phyloP scores from a whole-genome alignment of 257 asterid species.

The Henckelia pumila region DNA sequence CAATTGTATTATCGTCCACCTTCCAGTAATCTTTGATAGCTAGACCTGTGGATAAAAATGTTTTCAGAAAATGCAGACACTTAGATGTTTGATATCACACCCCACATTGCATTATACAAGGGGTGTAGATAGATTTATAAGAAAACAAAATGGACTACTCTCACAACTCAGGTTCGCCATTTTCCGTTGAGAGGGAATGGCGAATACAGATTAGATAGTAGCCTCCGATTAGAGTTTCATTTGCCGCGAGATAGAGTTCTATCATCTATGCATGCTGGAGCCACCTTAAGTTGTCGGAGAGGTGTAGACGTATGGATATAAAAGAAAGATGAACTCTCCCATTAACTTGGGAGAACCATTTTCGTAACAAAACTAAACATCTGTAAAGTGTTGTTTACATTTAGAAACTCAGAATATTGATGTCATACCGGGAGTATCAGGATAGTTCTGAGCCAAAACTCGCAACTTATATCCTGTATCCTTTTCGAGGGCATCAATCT shows the following conservation, averaged over 20 bases:
- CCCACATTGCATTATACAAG: background rate
- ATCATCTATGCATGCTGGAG: background rate
- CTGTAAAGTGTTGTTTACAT: too few relatives aligned
- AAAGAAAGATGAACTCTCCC: background rate
- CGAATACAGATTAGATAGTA: too few relatives aligned
- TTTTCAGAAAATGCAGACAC: background rate
- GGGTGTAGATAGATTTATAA: background rate
- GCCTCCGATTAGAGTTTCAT: background rate
- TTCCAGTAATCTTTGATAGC: background rate
- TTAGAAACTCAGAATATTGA: constrained; percentile 7
- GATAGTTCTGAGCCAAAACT: constrained; percentile 90
- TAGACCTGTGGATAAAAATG: background rate
- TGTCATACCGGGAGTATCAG: constrained; percentile 79
- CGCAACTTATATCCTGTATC: constrained; percentile 86
- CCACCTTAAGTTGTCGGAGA: background rate
- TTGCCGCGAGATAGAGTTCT: background rate
- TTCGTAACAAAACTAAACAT: background rate
- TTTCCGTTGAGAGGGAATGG: too few relatives aligned
- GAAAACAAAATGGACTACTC: too few relatives aligned
- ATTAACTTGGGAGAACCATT: background rate
- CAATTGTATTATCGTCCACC: background rate
- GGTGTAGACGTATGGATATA: background rate
- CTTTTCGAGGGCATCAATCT: constrained; percentile 71
- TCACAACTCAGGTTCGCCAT: too few relatives aligned
- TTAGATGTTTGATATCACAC: background rate